A percentile compares a stretch with the other conserved stretches of the same genome.
phyloP scores from a whole-genome alignment of 306 rosid species.

The Quercus agrifolia region DNA sequence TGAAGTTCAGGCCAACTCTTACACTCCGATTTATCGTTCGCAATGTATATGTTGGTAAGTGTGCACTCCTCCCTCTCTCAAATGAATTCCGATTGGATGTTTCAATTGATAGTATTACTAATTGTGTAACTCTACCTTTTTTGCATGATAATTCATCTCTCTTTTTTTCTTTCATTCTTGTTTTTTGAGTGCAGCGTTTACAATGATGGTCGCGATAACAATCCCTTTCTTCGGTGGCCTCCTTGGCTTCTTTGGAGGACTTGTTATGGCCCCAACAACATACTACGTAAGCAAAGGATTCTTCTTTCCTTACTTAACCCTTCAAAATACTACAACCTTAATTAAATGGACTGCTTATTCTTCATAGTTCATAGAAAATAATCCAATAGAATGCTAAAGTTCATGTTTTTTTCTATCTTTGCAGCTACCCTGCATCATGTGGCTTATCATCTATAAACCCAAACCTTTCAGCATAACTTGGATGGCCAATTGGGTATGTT shows the following conservation, averaged over 20 bases:
- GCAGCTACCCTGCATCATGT: conserved; percentile 84
- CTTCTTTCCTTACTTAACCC: not conserved
- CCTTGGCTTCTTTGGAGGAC: conserved; percentile 88
- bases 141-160: not conserved
- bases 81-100: not conserved
- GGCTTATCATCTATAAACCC: conserved; percentile 69
- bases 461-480: conserved; percentile 59
- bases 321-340: not conserved
- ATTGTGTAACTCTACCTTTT: not conserved
- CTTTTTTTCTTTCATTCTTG: not conserved
- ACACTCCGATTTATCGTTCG: conserved; percentile 64
- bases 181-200: conserved; percentile 37
- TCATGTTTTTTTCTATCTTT: not conserved
- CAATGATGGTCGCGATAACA: conserved; percentile 56
- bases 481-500: conserved; percentile 63
- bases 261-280: conserved; percentile 86
- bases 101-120: not conserved
- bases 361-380: not conserved
- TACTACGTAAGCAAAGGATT: conserved; percentile 53
- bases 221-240: conserved; percentile 81
- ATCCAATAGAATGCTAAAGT: not conserved
- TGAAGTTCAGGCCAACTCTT: conserved; percentile 45
- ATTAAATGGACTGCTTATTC: not conserved
- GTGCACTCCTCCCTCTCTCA: no score
- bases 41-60: conserved; percentile 52